Evolutionary conservation across 1,284 basidiomycete genomes (phyloP).

Genomic region (Ceratobasidium sp.): DNA sequence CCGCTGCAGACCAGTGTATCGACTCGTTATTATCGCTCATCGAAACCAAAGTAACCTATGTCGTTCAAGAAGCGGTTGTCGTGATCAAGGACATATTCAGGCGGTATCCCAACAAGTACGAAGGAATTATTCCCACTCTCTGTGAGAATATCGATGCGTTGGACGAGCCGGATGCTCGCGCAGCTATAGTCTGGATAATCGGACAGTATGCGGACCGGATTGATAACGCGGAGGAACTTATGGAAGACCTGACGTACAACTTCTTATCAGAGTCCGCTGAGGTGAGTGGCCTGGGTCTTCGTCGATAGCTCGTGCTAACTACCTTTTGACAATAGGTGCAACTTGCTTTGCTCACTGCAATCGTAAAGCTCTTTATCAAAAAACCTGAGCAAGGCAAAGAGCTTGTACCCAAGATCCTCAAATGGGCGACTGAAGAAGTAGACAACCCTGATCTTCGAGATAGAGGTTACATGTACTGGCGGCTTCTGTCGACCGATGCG

Average conservation of each 20-base stretch:
- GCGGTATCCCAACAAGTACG: conserved; percentile 95
- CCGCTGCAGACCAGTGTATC: conserved; percentile 91
- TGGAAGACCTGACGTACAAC: conserved; percentile 90
- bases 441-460: conserved; percentile 98
- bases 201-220: conserved; percentile 98
- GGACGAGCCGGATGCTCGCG: conserved; percentile 96
- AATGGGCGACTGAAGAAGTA: conserved; percentile 97
- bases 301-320: not conserved
- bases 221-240: conserved; percentile 93
- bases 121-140: conserved; percentile 91
- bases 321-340: conserved; percentile 75
- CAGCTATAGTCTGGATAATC: conserved; percentile 98
- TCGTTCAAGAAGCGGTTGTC: conserved; percentile 97
- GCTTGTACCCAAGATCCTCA: conserved; percentile 94
- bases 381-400: conserved; percentile 90
- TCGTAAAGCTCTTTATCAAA: conserved; percentile 97
- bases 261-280: conserved; percentile 96
- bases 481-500: conserved; percentile 94
- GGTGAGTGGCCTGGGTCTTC: conserved; percentile 59
- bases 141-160: conserved; percentile 92
- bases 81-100: conserved; percentile 99
- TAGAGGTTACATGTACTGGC: conserved; percentile 99
- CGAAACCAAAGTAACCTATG: conserved; percentile 94
- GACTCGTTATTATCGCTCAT: conserved; percentile 87
- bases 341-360: conserved; percentile 92